phyloP scores from a whole-genome alignment of 352 stramenopile species.

The Phytophthora citrophthora region DNA sequence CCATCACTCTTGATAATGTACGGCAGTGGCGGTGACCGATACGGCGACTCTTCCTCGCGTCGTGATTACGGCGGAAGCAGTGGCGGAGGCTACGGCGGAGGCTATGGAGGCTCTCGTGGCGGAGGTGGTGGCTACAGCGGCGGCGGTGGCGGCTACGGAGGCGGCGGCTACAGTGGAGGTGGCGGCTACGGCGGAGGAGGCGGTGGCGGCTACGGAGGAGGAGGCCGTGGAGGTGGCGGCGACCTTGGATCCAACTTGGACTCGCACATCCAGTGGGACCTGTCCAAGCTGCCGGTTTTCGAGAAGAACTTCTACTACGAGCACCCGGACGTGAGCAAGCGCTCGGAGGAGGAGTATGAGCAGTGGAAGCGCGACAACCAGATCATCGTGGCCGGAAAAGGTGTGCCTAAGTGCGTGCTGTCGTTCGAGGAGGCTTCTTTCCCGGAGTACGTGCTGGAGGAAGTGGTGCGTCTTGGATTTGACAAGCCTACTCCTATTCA shows the following conservation, averaged over 20 bases:
- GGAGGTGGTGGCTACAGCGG: conserved; percentile 31
- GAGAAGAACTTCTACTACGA: conserved; percentile 99
- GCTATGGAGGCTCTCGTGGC: conserved; percentile 20
- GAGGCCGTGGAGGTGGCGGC: conserved; percentile 51
- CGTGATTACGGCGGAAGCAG: conserved; percentile 55
- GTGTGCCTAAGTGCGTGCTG: conserved; percentile 97
- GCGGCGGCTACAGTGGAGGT: conserved; percentile 35
- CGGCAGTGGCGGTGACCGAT: conserved; percentile 68
- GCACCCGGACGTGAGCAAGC: conserved; percentile 96
- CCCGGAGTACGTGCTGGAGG: conserved; percentile 97
- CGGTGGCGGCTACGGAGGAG: conserved; percentile 35
- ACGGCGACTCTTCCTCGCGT: conserved; percentile 80
- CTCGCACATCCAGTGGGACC: conserved; percentile 95
- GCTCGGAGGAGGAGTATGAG: conserved; percentile 91
- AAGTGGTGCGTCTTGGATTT: conserved; percentile 98
- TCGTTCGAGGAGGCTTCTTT: conserved; percentile 95
- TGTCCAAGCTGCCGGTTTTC: conserved; percentile 95
- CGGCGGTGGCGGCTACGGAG: conserved; percentile 40
- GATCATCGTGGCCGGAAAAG: conserved; percentile 95
- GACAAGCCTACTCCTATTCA: conserved; percentile 93
- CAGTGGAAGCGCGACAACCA: conserved; percentile 93
- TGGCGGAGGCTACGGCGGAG: conserved; percentile 28
- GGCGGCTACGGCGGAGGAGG: conserved; percentile 37
- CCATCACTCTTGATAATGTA: conserved; percentile 65
- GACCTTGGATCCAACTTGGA: conserved; percentile 91